Percentiles rank a stretch among this genome's conserved stretches.
Evolutionary conservation across 345 rosid genomes (phyloP).

Genomic region (Rhodomyrtus tomentosa): DNA sequence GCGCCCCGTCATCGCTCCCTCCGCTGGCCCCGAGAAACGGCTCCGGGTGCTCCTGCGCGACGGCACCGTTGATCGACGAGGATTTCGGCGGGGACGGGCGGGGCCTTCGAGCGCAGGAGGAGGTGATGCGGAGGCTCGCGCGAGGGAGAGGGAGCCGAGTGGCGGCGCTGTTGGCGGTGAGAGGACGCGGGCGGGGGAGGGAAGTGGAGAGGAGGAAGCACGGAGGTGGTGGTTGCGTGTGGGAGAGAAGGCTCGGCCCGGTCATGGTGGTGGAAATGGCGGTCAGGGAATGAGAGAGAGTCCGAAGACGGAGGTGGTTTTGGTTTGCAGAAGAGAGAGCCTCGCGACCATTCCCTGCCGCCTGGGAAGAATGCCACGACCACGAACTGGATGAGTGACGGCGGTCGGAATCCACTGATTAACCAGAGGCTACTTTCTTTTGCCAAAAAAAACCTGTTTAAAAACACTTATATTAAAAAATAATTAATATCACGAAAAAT

Average conservation of each 20-base stretch:
- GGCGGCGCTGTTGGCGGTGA: background rate
- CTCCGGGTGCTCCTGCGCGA: background rate
- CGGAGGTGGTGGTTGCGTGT: background rate
- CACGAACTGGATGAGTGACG: background rate
- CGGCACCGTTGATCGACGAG: background rate
- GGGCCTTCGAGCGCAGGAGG: background rate
- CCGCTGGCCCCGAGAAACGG: background rate
- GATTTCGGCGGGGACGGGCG: background rate
- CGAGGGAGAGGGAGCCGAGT: background rate
- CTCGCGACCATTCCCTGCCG: background rate
- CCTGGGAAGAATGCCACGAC: background rate
- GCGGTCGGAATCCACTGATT: background rate
- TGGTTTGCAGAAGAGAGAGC: slow-evolving; percentile 6
- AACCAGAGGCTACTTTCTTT: background rate
- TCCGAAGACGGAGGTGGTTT: slow-evolving; percentile 14
- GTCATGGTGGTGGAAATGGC: slow-evolving; percentile 13
- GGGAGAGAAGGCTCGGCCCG: background rate
- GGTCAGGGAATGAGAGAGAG: slow-evolving; percentile 10
- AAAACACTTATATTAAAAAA: too few relatives aligned
- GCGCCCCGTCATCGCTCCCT: slow-evolving; percentile 3
- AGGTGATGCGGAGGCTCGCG: background rate
- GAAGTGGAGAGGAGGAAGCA: background rate
- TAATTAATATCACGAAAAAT: too few relatives aligned
- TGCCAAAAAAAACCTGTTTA: too few relatives aligned
- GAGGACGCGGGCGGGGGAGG: background rate